These are phyloP conservation scores for Podaxis sp. DNA, from an alignment of 768 basidiomycete species.

Conservation along the genomic window DNA sequence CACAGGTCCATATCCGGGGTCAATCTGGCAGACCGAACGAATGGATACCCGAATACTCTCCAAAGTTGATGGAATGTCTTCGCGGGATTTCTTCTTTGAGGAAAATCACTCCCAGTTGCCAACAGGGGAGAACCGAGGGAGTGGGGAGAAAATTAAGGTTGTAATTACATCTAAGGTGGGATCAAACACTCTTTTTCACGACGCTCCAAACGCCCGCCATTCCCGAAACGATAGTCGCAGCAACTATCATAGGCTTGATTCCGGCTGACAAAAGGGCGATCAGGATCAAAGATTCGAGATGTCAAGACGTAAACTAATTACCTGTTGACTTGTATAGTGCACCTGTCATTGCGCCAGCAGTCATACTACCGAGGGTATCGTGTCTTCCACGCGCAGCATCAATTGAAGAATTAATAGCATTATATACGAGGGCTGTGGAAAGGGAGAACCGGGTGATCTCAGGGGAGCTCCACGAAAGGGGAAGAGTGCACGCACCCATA, in stretches of 20 bases:
- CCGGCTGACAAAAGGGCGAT: constrained; percentile 70
- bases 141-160: constrained; percentile 46
- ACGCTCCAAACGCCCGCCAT: constrained; percentile 93
- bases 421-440: constrained; percentile 88
- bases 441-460: constrained; percentile 25
- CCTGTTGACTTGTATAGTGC: constrained; percentile 93
- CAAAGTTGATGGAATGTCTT: constrained; percentile 28
- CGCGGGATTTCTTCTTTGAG: constrained; percentile 32
- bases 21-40: constrained; percentile 40
- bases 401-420: constrained; percentile 92
- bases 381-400: constrained; percentile 89
- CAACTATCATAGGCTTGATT: constrained; percentile 83
- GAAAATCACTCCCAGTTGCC: constrained; percentile 41
- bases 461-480: constrained; percentile 25
- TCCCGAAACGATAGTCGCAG: constrained; percentile 86
- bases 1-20: constrained; percentile 42
- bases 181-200: constrained; percentile 87
- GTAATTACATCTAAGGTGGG: constrained; percentile 45
- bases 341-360: constrained; percentile 88
- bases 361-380: constrained; percentile 89
- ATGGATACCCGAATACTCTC: constrained; percentile 31
- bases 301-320: constrained; percentile 44
- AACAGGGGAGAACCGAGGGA: constrained; percentile 43
- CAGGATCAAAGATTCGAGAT: constrained; percentile 37
- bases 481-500: constrained; percentile 69